Conservation (phyloP, 169 alveolate species). For the Cryptosporidium baileyi region DNA sequence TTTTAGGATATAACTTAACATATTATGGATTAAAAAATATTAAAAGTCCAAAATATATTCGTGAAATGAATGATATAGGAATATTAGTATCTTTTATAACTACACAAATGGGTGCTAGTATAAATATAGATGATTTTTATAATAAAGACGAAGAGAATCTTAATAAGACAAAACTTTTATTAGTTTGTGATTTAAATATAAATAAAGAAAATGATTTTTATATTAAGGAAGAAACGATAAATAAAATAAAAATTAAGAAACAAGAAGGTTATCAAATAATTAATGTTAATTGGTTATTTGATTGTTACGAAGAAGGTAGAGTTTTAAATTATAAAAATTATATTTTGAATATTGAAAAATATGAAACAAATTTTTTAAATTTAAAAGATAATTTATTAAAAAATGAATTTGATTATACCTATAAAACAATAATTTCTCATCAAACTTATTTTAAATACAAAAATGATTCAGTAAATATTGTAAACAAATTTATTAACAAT, state of each 20-base stretch:
- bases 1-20: constrained; percentile 12
- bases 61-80: constrained; percentile 29
- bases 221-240: background rate
- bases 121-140: background rate
- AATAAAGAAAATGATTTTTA: background rate
- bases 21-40: background rate
- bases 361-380: background rate
- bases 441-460: background rate
- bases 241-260: background rate
- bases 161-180: background rate
- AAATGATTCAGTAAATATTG: background rate
- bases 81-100: constrained; percentile 26
- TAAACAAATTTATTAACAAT: background rate
- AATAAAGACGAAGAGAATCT: no score
- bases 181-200: background rate
- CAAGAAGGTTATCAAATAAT: constrained; percentile 4
- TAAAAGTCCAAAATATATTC: constrained; percentile 19
- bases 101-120: constrained; percentile 57
- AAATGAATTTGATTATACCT: background rate
- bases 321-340: constrained; percentile 9
- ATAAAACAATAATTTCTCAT: background rate
- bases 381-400: background rate
- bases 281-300: constrained; percentile 34
- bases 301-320: constrained; percentile 66
- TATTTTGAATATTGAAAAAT: background rate